Evolutionary conservation across 495 filamentous ascomycete genomes (phyloP), one percentile per base, ranked within the genome.

Genomic region (Talaromyces adpressus): DNA sequence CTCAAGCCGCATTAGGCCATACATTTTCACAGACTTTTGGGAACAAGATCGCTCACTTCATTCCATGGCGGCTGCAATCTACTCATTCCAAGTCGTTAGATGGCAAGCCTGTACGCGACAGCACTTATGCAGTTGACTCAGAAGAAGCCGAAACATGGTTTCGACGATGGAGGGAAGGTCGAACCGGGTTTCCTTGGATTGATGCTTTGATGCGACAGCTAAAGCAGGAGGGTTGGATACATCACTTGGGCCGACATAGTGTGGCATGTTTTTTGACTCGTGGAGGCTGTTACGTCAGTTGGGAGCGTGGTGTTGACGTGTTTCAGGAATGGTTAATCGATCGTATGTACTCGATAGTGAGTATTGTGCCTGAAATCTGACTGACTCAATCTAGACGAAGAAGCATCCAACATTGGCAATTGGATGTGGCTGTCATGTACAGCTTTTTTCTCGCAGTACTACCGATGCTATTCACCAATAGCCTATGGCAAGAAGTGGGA

Each of bases 341-440:
- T 63, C 87, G 73, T 73, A 61, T 63, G 71, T 65, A 14, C 25
- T 14, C 2, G 39, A 6, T 20, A 25, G 11, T 20, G 18, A 20
- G 25, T 22, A 53, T 6, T 20, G 8, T 23, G 20, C 27, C 3
- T n/a, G 0, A 6, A 14, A 0, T 0, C 4, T 51, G 58, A 54
- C 18, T 25, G n/a, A 11, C 8, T 20, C 4, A 23, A 59, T n/a
- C 3, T 20, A 75, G 73, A 91, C 66, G 88, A 91, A 70, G 78
- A 82, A 0, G 84, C 87, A 9, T 87, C 83, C 54, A 91, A 90
- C 63, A 75, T 78, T 0, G 88, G 88, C 0, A 90, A 91, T 57
- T 91, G 87, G 88, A 85, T 88, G 69, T 91, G 88, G 88, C 72
- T 91, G n/a, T 81, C 78, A 23, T 90, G 88, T 69, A 87, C 85